Conservation (phyloP, 163 green algal species). For the Chlamydomonas reinhardtii region DNA sequence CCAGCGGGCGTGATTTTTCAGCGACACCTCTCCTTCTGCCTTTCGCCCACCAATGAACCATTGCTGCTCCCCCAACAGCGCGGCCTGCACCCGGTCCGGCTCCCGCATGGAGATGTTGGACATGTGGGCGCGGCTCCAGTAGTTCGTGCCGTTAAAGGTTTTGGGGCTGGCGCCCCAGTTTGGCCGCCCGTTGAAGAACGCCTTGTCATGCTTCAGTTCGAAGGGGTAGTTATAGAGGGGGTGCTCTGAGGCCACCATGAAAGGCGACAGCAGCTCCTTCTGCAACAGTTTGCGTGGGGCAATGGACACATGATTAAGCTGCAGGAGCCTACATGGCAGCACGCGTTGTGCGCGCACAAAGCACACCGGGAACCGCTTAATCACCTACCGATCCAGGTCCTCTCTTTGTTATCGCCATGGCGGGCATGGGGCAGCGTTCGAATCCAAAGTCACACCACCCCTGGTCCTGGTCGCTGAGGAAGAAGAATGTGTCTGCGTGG, state of each 20-base stretch:
- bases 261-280: conserved; percentile 8
- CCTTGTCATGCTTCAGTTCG: neutral
- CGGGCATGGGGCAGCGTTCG: neutral
- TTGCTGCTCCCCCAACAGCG: neutral
- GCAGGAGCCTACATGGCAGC: too few species aligned
- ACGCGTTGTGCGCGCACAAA: too few species aligned
- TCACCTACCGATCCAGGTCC: neutral
- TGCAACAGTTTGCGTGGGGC: neutral
- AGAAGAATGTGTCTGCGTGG: conserved; percentile 18
- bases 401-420: neutral
- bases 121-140: neutral
- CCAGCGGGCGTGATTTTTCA: conserved; percentile 10
- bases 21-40: neutral
- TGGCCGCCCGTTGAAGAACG: conserved; percentile 5
- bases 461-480: neutral
- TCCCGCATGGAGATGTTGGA: neutral
- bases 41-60: neutral
- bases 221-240: neutral
- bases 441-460: neutral
- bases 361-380: neutral
- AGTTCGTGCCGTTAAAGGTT: too few species aligned
- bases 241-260: conserved; percentile 1
- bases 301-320: too few species aligned
- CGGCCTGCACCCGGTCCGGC: neutral
- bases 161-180: conserved; percentile 20